Evolutionary conservation across 306 rosid species (phyloP), one percentile per base, ranked within the genome.

Genomic region (Canavalia ensiformis): DNA sequence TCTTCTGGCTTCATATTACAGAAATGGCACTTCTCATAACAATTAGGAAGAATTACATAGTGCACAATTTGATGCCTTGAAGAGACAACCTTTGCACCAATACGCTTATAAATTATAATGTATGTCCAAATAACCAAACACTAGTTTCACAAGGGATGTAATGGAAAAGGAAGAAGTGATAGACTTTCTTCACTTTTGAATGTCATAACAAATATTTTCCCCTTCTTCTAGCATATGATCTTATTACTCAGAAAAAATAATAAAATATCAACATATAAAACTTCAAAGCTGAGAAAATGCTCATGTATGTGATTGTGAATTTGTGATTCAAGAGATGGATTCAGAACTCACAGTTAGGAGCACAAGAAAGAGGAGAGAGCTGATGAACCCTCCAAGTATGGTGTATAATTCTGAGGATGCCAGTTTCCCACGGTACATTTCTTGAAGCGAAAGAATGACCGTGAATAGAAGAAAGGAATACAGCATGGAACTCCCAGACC

Each of bases 361-460:
- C 80, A 86, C 91, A 58, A 96, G 98, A 86, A 96, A 96, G 1
- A 94, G 69, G 69, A 92, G 97, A 74, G 99, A 94, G 78, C 99
- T 96, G 74, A 31, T 72, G 89, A 96, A 94, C 6, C 98, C 99
- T 84, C 99, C 99, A 34, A 90, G 92, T 80, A 94, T 96, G 31
- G 98, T 96, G 87, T 81, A 94, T 42, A 96, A 82, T 84, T 96
- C 98, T 0, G 97, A 82, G 1, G 97, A 96, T 1, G 99, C 98
- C 74, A 96, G 82, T 80, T 90, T 92, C 82, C 86, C 95, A 74
- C 99, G 91, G 80, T 93, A 93, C 94, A 96, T 87, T 84, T 92
- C 94, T 91, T 93, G 98, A 81, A 96, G 98, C 1, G 99, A 96
- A 74, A 96, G 97, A 79, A 90, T 91, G 57, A 96, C 97, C 29